Base-by-base conservation (phyloP, 768 basidiomycete species). In the Hericium erinaceus region DNA sequence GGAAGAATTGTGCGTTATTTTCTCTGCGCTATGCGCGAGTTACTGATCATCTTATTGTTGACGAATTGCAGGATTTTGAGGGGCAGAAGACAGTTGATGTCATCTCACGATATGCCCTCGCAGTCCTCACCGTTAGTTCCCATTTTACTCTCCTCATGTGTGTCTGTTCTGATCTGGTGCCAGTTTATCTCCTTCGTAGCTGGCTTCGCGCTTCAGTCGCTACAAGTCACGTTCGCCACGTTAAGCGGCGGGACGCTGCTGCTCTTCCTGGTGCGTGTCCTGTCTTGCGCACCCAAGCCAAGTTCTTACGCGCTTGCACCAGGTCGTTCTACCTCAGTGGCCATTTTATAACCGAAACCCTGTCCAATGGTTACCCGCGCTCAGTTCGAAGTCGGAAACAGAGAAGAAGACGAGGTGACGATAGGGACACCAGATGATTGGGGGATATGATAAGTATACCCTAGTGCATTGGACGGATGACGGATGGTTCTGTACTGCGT, bases 291-390 rank as follows among this genome's bases (percentile, higher is more conserved):
- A 26, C 2, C 54, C 61, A 8, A 22, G 20, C 18, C 58, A 18
- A 51, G 52, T 20, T 20, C 20, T n/a, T 9, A 28, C 38, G 26
- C 16, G 18, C 12, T 33, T 52, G 48, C 15, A 38, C 48, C 60
- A 89, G 88, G 68, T 76, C 50, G 73, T 83, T 12, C 59, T 90
- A 4, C 89, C 88, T 0, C 83, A 83, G 9, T 91, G 89, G 89
- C 78, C 82, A 0, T 71, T 79, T 69, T 87, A 75, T 70, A 85
- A 83, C 61, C 68, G 68, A 13, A 77, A 87, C 65, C 80, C 83
- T 15, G 80, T 85, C 39, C 73, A 76, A 60, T 87, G 84, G 85
- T 69, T 85, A 16, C 74, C 81, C 3, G 65, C 60, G 18, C 58
- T 56, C 41, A 60, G 64, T 33, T 33, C 8, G 7, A 6, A 33